Evolutionary conservation across 805 yeast species (phyloP), one percentile per base, ranked within the genome.

Genomic region (Suhomyces kilbournensis): DNA sequence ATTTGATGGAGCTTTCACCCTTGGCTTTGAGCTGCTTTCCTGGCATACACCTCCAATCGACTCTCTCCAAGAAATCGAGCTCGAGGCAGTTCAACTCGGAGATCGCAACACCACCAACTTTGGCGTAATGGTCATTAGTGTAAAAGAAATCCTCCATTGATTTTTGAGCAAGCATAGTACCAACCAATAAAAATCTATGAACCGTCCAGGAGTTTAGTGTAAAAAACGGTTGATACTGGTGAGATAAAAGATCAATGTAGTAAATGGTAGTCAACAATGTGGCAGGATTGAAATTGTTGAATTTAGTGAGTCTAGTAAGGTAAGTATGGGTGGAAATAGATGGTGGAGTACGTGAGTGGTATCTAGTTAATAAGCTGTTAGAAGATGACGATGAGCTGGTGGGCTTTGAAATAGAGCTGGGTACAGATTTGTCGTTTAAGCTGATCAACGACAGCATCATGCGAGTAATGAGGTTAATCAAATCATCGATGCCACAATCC

Each of bases 301-400:
- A 93, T 60, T 88, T 86, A 7, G 93, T 80, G 46, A 93, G 74
- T 60, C 98, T 78, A 45, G 84, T 70, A 44, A 92, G 69, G 62
- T 93, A 93, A 50, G 88, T 88, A 57, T 80, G 81, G 14, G 91
- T 82, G 5, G 96, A 86, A 44, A 93, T 93, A 15, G 80, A 81
- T 0, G 99, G 98, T 3, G 97, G 96, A 0, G 93, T 85, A 56
- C 97, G 78, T 3, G 97, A 91, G 67, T 93, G 99, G 67, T 93
- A 93, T 57, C 98, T 75, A 1, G 99, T 93, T 49, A 94, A 76
- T 39, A 61, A 49, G 58, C 62, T 56, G 48, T 58, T 61, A 55
- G 47, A 43, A 62, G 74, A 22, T 62, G 60, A 26, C 7, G 60
- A 50, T 2, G 56, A 45, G 4, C 60, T 53, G 9, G 59, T 47